Base-by-base conservation (phyloP, 306 rosid species). In the Cucurbita argyrosperma region DNA sequence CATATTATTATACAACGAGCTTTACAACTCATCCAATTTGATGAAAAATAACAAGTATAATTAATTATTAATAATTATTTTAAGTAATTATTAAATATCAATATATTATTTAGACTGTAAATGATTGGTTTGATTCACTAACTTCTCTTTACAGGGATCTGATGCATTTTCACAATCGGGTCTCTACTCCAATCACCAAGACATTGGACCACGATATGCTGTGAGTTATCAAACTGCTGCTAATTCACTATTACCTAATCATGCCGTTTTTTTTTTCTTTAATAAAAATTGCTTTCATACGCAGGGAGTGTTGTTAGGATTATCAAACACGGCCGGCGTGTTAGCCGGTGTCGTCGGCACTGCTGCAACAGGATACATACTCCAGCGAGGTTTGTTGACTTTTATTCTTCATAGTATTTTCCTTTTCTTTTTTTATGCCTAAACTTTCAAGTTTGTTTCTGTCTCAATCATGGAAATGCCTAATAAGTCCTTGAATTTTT, bases 81-180 rank as follows among this genome's bases (percentile, higher is more conserved):
- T 30, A 30, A 30, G 35, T 30, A 30, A 30, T 30, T 30, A 30
- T 30, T 30, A 30, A 30, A 30, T 30, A 30, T 30, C 35, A 30
- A 30, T 30, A 30, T 30, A 30, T 30, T 30, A 30, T 30, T 30
- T 30, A 30, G 35, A 30, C 57, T 15, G 13, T 26, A 49, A 26
- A 69, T 23, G 39, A n/a, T 70, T 30, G 40, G 45, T 46, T 49
- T 30, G 47, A 16, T 11, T 51, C 2, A 49, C 23, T 4, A 30
- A 23, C 53, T 78, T 59, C 58, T 60, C 63, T 66, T 79, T 60
- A 62, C 88, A 94, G 96, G 99, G 97, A 83, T 90, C 88, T 75
- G 99, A 88, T 79, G 97, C 96, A 43, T 91, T 91, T 84, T 89
- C 96, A 40, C 96, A 93, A 75, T 95, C 96, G 65, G 99, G 97